Evolutionary conservation across 768 basidiomycete species (phyloP).

Genomic region (Floccularia luteovirens): DNA sequence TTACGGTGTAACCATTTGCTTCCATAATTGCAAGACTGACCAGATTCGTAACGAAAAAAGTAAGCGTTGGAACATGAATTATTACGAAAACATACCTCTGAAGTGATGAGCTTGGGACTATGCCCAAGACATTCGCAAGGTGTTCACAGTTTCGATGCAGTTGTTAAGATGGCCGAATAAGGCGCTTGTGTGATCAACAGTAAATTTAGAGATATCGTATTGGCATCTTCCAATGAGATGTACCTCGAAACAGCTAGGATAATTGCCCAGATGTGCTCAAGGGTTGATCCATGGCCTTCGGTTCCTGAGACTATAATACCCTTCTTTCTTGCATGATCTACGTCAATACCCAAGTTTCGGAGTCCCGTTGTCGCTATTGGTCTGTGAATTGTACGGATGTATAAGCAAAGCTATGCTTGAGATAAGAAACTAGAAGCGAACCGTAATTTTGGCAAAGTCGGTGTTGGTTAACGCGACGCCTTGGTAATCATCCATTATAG

Average conservation of each 20-base stretch:
- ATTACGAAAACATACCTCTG: constrained; percentile 59
- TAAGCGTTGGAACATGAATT: constrained; percentile 1
- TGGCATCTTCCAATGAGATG: constrained; percentile 39
- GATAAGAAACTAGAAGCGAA: too few relatives aligned
- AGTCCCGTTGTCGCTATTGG: constrained; percentile 53
- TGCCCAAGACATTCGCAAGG: too few relatives aligned
- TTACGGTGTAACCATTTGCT: constrained; percentile 96
- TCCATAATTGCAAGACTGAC: constrained; percentile 95
- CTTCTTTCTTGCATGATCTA: constrained; percentile 34
- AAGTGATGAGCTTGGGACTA: constrained; percentile 98
- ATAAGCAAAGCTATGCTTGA: too few relatives aligned
- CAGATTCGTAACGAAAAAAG: constrained; percentile 59
- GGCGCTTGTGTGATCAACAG: too few relatives aligned
- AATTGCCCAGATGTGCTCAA: constrained; percentile 61
- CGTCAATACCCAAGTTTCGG: constrained; percentile 42
- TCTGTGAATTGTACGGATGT: constrained; percentile 13
- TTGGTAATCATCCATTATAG: constrained; percentile 60
- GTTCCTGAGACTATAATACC: constrained; percentile 51
- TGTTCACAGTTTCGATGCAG: too few relatives aligned
- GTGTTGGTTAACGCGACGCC: constrained; percentile 39
- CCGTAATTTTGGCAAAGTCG: constrained; percentile 56
- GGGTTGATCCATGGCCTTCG: constrained; percentile 32
- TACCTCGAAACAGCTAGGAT: constrained; percentile 44
- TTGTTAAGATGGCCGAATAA: too few relatives aligned
- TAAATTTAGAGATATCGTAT: too few relatives aligned